Evolutionary conservation across 352 stramenopile species (phyloP), one percentile per base, ranked within the genome.

Genomic region (Albugo candida): DNA sequence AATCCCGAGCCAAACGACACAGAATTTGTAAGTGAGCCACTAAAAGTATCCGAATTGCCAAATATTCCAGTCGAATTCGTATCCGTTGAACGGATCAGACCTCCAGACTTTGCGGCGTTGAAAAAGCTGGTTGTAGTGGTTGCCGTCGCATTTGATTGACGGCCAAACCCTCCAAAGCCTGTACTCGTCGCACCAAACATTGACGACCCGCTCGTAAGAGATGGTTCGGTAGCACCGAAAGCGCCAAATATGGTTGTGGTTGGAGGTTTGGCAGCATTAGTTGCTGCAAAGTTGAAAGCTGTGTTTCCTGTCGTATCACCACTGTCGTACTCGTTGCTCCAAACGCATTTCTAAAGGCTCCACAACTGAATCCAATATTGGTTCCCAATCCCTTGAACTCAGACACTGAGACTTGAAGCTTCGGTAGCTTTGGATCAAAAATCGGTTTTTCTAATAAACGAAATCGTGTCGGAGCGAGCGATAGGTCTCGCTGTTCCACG

Each of bases 281-380:
- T 54, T 14, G 51, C 13, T 42, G 50, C 57, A 35, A 61, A 61
- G 50, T 73, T 71, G 12, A 73, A 49, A 48, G 65, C 72, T 11
- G 61, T 61, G 27, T 57, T 55, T 21, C 65, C 59, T 21, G 56
- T 51, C 14, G 56, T 48, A 11, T 48, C 58, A 13, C 48, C 54
- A 53, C 51, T 14, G 59, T 16, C 31, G 40, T 41, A 5, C 43
- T 43, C 12, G 65, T 70, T 11, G 61, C 60, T 35, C 62, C 64
- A 20, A 77, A 77, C 17, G 72, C 45, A 0, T 55, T 46, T 37
- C 71, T 71, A 17, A 55, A 36, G 2, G 50, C 48, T 37, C 66
- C 59, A 57, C 71, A 77, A 37, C 66, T 54, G n/a, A 31, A 31
- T 31, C 24, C 24, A 31, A 8, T 31, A 8, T 51, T 66, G n/a